Conservation (phyloP, 2,329 filamentous ascomycete genomes). For the Polychaeton citri region DNA sequence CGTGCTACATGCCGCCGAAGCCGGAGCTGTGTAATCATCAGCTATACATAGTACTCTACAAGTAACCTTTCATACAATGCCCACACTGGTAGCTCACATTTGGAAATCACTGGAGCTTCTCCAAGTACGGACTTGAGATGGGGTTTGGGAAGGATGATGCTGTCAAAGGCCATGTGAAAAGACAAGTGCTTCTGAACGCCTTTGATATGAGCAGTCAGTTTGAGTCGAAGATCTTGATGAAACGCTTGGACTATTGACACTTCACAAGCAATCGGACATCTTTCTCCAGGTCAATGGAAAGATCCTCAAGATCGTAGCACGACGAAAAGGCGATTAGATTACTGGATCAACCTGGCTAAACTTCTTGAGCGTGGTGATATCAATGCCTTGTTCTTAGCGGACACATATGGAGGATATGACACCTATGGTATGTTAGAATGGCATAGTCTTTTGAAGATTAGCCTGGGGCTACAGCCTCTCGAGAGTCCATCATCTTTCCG, state of each 20-base stretch:
- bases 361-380: conserved; percentile 48
- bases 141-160: conserved; percentile 7
- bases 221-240: neutral
- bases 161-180: conserved; percentile 23
- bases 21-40: no score
- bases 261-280: conserved; percentile 40
- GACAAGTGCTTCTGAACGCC: conserved; percentile 48
- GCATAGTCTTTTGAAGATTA: no score
- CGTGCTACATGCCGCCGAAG: no score
- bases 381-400: conserved; percentile 52
- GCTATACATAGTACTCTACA: no score
- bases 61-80: no score
- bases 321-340: conserved; percentile 46
- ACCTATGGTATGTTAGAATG: conserved; percentile 44
- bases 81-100: no score
- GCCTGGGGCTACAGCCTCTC: no score
- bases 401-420: conserved; percentile 52
- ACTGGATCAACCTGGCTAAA: conserved; percentile 53
- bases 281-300: conserved; percentile 56
- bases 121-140: no score
- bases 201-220: conserved; percentile 43
- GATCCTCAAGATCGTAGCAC: conserved; percentile 48
- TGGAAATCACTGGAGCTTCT: no score
- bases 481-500: no score
- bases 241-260: no score